Evolutionary conservation across 768 basidiomycete species (phyloP).

Genomic region (Serendipita indica): DNA sequence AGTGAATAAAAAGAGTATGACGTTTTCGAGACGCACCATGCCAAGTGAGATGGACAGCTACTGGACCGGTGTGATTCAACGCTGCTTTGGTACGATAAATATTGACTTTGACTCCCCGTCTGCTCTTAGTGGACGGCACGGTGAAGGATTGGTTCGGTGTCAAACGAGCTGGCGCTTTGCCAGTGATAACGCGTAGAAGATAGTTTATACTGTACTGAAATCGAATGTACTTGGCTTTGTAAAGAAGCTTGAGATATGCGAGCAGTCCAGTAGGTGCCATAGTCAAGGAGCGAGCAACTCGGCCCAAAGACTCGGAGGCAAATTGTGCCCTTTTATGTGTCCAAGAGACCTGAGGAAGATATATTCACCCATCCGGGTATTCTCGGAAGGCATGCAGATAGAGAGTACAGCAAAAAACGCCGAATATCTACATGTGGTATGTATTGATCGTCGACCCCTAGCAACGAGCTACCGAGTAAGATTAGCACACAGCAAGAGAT

Average conservation of each 20-base stretch:
- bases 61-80: neutral
- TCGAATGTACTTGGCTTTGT: neutral
- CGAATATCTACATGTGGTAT: too few relatives aligned
- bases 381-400: too few relatives aligned
- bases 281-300: too few relatives aligned
- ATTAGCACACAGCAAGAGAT: too few relatives aligned
- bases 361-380: too few relatives aligned
- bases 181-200: neutral
- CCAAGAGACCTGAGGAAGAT: too few relatives aligned
- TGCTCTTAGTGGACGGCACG: neutral
- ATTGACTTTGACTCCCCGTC: neutral
- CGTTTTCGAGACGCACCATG: slow-evolving; percentile 4
- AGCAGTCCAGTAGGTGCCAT: neutral
- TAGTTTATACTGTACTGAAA: neutral
- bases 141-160: neutral
- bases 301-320: too few relatives aligned
- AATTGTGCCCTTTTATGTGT: too few relatives aligned
- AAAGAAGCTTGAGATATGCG: neutral
- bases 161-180: neutral
- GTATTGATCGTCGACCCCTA: too few relatives aligned
- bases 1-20: neutral
- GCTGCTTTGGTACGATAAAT: neutral
- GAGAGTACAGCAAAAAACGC: too few relatives aligned
- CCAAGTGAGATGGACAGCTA: neutral
- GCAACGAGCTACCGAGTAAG: too few relatives aligned